These are phyloP conservation scores for Picochlorum costavermella DNA, from an alignment of 139 green algal genomes.

Conservation along the genomic window DNA sequence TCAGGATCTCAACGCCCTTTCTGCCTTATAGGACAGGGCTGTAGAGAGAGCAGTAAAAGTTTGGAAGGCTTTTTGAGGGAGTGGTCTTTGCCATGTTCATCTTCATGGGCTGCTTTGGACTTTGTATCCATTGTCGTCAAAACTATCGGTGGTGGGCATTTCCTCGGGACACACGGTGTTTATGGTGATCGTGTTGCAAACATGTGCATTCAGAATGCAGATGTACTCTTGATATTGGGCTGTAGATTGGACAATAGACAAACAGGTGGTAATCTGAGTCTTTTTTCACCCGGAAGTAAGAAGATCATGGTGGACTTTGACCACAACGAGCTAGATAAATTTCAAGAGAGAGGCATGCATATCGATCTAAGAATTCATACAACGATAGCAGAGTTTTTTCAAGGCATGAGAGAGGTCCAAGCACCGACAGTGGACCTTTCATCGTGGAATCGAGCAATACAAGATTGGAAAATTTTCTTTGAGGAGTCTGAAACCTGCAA, in stretches of 20 bases:
- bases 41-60: constrained; percentile 1
- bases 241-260: constrained; percentile 6
- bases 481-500: background rate
- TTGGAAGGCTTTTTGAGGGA: background rate
- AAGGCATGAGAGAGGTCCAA: background rate
- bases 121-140: background rate
- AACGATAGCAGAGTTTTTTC: background rate
- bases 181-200: constrained; percentile 1
- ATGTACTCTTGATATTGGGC: background rate
- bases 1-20: background rate
- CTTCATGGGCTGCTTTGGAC: background rate
- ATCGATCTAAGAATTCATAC: background rate
- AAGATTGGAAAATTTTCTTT: constrained; percentile 1
- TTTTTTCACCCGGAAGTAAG: background rate
- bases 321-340: background rate
- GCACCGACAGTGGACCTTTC: background rate
- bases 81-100: background rate
- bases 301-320: constrained; percentile 1
- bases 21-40: background rate
- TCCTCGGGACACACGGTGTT: background rate
- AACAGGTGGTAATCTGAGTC: background rate
- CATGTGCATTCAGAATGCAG: background rate
- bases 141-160: background rate
- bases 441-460: background rate
- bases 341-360: background rate